Evolutionary conservation across 106 monocot genomes (phyloP).

Genomic region (Platanthera guangdongensis): DNA sequence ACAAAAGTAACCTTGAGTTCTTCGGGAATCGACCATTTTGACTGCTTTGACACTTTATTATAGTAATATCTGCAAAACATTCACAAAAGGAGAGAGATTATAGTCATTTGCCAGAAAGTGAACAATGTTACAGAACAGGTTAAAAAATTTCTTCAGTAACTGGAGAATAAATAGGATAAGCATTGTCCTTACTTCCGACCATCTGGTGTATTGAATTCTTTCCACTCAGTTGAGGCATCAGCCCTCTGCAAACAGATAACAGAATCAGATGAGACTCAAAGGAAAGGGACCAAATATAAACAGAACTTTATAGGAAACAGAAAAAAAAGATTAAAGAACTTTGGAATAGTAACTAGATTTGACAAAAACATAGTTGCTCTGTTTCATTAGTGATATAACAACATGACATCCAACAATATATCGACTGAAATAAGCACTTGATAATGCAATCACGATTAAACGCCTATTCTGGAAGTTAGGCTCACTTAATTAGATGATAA

Average conservation of each 20-base stretch:
- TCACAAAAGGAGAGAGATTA: conserved; percentile 5
- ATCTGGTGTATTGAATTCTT: conserved; percentile 85
- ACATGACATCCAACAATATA: background rate
- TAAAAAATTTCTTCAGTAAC: background rate
- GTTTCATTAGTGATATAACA: background rate
- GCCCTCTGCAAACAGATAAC: conserved; percentile 57
- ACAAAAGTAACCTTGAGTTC: conserved; percentile 68
- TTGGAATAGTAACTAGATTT: background rate
- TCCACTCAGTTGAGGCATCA: conserved; percentile 97
- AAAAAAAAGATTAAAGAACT: background rate
- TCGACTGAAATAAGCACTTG: background rate
- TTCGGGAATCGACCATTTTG: conserved; percentile 97
- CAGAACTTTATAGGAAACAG: background rate
- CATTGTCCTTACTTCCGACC: conserved; percentile 65
- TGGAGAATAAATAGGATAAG: background rate
- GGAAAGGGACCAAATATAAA: background rate
- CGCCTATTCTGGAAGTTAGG: background rate
- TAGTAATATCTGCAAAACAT: conserved; percentile 76
- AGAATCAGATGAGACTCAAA: conserved; percentile 12
- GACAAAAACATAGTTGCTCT: background rate
- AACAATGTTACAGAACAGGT: background rate
- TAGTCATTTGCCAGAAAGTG: background rate
- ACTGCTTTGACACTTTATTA: conserved; percentile 91
- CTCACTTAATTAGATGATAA: background rate
- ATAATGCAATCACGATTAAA: background rate